Percentiles rank a stretch among this genome's conserved stretches.
These are phyloP conservation scores for Euphorbia tirucalli DNA, from an alignment of 345 rosid species.

Conservation along the genomic window DNA sequence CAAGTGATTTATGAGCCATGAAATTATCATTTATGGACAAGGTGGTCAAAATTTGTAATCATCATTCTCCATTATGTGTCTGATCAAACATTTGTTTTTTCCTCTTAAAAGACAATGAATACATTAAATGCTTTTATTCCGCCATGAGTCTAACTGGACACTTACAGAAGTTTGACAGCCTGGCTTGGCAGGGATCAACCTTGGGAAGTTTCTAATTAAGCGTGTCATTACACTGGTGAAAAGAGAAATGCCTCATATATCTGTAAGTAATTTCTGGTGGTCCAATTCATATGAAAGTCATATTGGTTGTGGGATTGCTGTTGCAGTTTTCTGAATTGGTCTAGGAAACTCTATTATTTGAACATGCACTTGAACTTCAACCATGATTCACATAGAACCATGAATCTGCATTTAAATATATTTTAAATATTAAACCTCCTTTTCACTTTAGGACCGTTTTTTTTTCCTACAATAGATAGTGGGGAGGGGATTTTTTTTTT, in stretches of 20 bases:
- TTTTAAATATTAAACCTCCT: background rate
- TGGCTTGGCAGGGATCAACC: slow-evolving; percentile 95
- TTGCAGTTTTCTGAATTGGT: background rate
- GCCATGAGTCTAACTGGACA: slow-evolving; percentile 10
- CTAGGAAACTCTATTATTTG: background rate
- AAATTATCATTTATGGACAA: background rate
- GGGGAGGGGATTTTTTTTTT: no score
- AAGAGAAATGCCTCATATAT: slow-evolving; percentile 81
- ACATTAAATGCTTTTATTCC: background rate
- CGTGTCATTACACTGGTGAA: slow-evolving; percentile 83
- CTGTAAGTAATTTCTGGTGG: slow-evolving; percentile 50
- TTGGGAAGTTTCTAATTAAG: slow-evolving; percentile 90
- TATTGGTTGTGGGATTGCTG: background rate
- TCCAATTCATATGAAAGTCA: background rate
- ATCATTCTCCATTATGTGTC: background rate
- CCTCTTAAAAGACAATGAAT: background rate
- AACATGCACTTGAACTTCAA: background rate
- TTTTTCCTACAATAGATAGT: no score
- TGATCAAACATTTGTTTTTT: background rate
- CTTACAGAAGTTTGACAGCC: slow-evolving; percentile 58
- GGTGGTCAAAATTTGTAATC: background rate
- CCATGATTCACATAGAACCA: background rate
- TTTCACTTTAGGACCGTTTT: background rate
- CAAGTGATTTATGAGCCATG: background rate
- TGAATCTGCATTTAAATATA: background rate